Evolutionary conservation across 2,329 filamentous ascomycete species (phyloP).

Genomic region (Graphiopsis chlorocephala): DNA sequence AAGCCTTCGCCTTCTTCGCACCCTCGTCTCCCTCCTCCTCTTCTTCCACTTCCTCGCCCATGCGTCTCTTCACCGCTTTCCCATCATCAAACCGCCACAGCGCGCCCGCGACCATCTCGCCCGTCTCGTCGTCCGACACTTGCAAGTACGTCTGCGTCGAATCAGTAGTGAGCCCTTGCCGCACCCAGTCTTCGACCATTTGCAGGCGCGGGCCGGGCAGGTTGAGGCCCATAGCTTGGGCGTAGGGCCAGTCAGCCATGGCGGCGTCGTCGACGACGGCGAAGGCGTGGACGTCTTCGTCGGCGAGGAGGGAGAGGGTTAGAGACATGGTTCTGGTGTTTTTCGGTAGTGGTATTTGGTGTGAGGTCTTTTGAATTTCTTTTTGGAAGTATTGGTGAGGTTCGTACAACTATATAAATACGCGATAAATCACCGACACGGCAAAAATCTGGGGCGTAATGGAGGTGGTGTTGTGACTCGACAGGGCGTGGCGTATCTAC

Average conservation of each 20-base stretch:
- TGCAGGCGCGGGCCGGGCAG: conserved; percentile 15
- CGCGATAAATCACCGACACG: too few relatives aligned
- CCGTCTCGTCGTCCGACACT: conserved; percentile 21
- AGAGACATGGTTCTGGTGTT: conserved; percentile 22
- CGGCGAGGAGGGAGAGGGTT: conserved; percentile 20
- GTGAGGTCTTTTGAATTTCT: too few relatives aligned
- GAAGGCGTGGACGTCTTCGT: conserved; percentile 24
- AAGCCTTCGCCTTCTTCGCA: background rate
- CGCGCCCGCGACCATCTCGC: conserved; percentile 24
- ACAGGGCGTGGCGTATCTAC: background rate
- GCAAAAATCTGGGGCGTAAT: background rate
- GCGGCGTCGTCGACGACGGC: conserved; percentile 24
- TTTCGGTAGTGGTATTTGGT: background rate
- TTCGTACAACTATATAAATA: background rate
- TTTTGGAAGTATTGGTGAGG: background rate
- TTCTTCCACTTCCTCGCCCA: background rate
- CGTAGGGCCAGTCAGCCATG: conserved; percentile 21
- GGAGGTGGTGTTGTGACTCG: background rate
- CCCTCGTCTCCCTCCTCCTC: background rate
- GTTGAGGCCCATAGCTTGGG: conserved; percentile 21
- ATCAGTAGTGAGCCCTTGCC: conserved; percentile 16
- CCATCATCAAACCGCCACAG: conserved; percentile 21
- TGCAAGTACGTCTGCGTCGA: conserved; percentile 21
- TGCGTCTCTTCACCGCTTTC: background rate
- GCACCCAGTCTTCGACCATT: conserved; percentile 20